These are phyloP conservation scores for Elaeagnus macrophylla DNA, from an alignment of 306 rosid species.

Conservation along the genomic window DNA sequence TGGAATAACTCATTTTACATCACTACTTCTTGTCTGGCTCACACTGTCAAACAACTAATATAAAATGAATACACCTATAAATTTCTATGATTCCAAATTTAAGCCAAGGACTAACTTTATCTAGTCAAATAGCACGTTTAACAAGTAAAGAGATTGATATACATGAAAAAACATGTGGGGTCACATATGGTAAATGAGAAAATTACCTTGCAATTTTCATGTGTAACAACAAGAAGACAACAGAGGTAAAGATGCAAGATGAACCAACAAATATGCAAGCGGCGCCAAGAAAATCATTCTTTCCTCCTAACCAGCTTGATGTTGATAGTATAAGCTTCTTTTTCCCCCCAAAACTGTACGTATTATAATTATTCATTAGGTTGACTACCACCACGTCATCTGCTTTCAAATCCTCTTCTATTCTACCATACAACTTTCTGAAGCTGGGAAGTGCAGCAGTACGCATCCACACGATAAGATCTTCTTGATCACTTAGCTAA, in stretches of 20 bases:
- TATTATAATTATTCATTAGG: slow-evolving; percentile 68
- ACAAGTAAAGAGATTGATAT: no score
- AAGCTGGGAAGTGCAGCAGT: slow-evolving; percentile 96
- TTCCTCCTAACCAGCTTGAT: slow-evolving; percentile 89
- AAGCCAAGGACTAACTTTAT: no score
- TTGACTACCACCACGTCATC: slow-evolving; percentile 66
- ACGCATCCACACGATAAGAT: slow-evolving; percentile 96
- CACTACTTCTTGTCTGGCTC: no score
- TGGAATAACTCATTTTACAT: no score
- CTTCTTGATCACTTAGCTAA: slow-evolving; percentile 93
- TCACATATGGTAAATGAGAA: background rate
- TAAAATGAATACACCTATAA: no score
- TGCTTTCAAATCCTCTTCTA: slow-evolving; percentile 79
- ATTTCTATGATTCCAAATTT: no score
- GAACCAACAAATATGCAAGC: slow-evolving; percentile 69
- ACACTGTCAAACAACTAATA: no score
- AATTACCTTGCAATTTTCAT: slow-evolving; percentile 62
- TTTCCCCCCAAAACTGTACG: slow-evolving; percentile 86
- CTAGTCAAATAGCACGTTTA: no score
- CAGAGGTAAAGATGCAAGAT: slow-evolving; percentile 47
- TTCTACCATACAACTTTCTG: slow-evolving; percentile 85
- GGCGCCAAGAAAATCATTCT: slow-evolving; percentile 81
- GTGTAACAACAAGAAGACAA: slow-evolving; percentile 76
- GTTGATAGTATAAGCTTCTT: slow-evolving; percentile 85
- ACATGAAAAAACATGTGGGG: background rate